Evolutionary conservation across 1,284 basidiomycete genomes (phyloP), one percentile per base, ranked within the genome.

Genomic region (Tilletia walkeri): DNA sequence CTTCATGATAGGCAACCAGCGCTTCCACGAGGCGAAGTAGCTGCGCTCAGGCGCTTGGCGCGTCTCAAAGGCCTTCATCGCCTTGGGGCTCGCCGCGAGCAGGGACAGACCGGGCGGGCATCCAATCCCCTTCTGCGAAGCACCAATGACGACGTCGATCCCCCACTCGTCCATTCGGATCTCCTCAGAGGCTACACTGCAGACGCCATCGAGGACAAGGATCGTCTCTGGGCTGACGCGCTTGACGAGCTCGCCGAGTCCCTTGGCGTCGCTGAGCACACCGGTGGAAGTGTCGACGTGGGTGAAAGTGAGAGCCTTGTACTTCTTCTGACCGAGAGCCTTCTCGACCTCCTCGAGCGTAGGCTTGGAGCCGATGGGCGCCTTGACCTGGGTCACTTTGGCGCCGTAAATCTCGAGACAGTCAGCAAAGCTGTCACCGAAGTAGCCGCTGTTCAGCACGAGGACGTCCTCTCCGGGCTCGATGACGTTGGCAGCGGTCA

Each of bases 101-200:
- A 99, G 89, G 81, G 92, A 92, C 47, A 99, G 87, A 69, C 95
- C 95, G 18, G 95, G 95, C n/a, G 96, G 96, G 7, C 90, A 90
- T 54, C 95, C 92, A 38, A 99, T 88, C 65, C 96, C 95, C 85
- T 99, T 99, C 85, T 99, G 95, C 71, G 91, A 92, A 12, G 94
- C 95, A 16, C 91, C 89, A 67, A 97, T 84, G 61, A 98, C 90
- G 20, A 95, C 89, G 80, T 99, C 96, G 71, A 99, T 87, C 38
- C 89, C 90, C 96, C 95, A 99, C 18, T 89, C 90, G 78, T 98
- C 95, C 87, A 97, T 82, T 70, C 88, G 89, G 79, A 99, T 95
- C 85, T 98, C 94, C 84, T 99, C 95, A 77, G 91, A 94, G 0
- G 92, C 95, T 14, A 98, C 94, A 6, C 94, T 91, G 86, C 96